These are phyloP conservation scores for Tetraselmis striata DNA, from an alignment of 139 green algal genomes.

Conservation along the genomic window DNA sequence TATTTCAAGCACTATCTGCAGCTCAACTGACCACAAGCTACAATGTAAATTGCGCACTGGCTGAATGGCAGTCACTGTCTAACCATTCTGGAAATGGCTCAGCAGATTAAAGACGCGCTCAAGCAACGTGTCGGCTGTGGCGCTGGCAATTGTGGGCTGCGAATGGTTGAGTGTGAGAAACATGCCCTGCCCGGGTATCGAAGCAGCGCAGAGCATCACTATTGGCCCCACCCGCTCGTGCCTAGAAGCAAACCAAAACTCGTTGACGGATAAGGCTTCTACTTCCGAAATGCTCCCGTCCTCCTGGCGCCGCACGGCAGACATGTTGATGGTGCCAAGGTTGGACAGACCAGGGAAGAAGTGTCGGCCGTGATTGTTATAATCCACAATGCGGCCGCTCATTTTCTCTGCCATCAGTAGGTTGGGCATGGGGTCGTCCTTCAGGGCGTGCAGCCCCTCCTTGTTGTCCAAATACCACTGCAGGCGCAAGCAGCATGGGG, in stretches of 20 bases:
- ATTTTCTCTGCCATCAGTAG: neutral
- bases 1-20: too few species aligned
- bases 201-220: neutral
- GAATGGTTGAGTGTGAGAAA: neutral
- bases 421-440: neutral
- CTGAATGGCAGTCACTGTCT: too few species aligned
- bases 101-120: neutral
- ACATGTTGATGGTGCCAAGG: neutral
- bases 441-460: neutral
- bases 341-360: neutral
- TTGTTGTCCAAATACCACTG: conserved; percentile 1
- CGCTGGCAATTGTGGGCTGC: neutral
- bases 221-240: neutral
- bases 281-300: neutral
- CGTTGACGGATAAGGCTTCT: neutral
- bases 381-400: neutral
- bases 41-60: too few species aligned
- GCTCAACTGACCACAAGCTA: too few species aligned
- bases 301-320: neutral
- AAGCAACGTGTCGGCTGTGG: neutral
- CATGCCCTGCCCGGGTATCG: neutral
- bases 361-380: neutral
- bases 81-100: too few species aligned
- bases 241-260: neutral
- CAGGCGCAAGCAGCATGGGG: neutral